A percentile compares a stretch with the other conserved stretches of the same genome.
These are phyloP conservation scores for Fusarium buharicum DNA, from an alignment of 2,329 filamentous ascomycete species.

Conservation along the genomic window DNA sequence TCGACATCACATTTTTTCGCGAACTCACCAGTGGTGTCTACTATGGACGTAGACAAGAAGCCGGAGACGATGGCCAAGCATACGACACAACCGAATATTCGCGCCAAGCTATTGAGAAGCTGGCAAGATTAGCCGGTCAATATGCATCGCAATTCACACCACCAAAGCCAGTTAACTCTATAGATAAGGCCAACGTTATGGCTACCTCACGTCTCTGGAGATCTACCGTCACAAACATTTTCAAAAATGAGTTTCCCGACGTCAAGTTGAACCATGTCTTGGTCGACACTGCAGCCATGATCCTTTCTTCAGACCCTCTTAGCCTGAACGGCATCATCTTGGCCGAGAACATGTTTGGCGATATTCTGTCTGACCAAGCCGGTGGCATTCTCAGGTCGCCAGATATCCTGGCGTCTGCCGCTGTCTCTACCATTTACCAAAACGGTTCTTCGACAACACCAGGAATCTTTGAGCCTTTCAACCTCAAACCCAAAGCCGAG, in stretches of 20 bases:
- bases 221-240: constrained; percentile 23
- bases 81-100: constrained; percentile 70
- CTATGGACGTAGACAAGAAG: constrained; percentile 70
- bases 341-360: constrained; percentile 43
- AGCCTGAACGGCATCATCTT: constrained; percentile 42
- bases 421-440: not conserved
- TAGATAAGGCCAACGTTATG: constrained; percentile 45
- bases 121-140: constrained; percentile 73
- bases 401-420: constrained; percentile 22
- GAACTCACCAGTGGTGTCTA: constrained; percentile 82
- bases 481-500: constrained; percentile 6
- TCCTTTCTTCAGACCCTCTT: constrained; percentile 31
- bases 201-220: constrained; percentile 41
- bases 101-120: constrained; percentile 74
- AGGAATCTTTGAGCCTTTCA: constrained; percentile 31
- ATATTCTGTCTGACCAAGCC: constrained; percentile 43
- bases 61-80: constrained; percentile 62
- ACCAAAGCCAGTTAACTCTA: constrained; percentile 58
- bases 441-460: not conserved
- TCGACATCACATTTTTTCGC: constrained; percentile 81
- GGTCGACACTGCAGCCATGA: constrained; percentile 39
- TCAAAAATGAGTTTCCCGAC: constrained; percentile 33
- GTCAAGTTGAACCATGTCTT: constrained; percentile 36
- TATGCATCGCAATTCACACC: constrained; percentile 67
- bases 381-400: constrained; percentile 26